Base-by-base conservation (phyloP, 495 filamentous ascomycete species). In the Aspergillus biplanus region DNA sequence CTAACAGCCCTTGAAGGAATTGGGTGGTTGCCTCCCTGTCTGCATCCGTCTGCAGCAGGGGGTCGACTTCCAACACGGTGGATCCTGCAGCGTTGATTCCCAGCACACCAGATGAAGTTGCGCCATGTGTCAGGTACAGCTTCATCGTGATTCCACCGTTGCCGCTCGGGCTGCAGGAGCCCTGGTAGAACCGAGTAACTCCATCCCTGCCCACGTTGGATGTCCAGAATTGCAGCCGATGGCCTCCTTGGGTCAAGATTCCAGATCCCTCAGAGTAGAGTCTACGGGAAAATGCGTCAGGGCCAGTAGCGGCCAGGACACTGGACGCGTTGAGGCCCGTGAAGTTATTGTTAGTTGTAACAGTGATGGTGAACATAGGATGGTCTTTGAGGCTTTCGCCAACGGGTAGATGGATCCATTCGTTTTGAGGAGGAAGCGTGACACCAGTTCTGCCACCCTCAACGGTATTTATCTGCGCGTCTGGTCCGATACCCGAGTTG, bases 351-450 rank as follows among this genome's bases (percentile, higher is more conserved):
- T 90, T 84, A 42, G 76, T 81, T 61, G 90, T 81, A 58, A 89
- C 54, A 27, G 34, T 85, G 12, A 85, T 74, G 66, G 89, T 86
- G 57, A 87, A 90, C 71, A 89, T 87, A 62, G 84, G 77, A 69
- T 92, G 89, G 71, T 92, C 89, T 61, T 86, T 83, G 33, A 91
- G 71, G 71, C 89, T 90, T 67, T 87, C 78, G n/a, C 89, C 89
- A 31, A 92, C 89, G 9, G 89, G 89, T 21, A 89, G 77, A 62
- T 83, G 76, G 71, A 92, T 89, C 88, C 88, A 90, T 21, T 83
- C 67, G 3, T 67, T 65, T 77, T 86, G 82, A 27, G 70, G 76
- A 21, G 82, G 68, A 13, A 84, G 81, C 58, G 87, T 85, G 1
- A 74, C 66, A 12, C 72, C 68, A 21, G 63, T 67, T 31, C 21